Evolutionary conservation across 371 early-diverging fungal species (phyloP).

Genomic region (Furculomyces boomerangus): DNA sequence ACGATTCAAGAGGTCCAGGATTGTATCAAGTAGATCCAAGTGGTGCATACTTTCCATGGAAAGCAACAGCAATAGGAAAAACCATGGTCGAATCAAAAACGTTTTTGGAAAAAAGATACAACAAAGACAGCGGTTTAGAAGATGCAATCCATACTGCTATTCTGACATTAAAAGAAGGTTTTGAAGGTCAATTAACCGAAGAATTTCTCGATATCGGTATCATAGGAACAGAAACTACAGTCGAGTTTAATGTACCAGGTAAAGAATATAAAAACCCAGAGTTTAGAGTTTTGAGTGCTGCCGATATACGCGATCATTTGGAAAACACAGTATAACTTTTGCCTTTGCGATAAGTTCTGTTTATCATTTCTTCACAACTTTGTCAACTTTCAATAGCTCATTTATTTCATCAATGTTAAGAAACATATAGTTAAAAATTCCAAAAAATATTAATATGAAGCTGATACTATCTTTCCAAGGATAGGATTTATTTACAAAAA

Average conservation of each 20-base stretch:
- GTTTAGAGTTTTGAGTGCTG: constrained; percentile 44
- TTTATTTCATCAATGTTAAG: no score
- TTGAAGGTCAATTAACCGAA: constrained; percentile 91
- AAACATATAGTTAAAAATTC: no score
- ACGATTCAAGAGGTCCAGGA: constrained; percentile 73
- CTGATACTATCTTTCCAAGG: no score
- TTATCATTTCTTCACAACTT: no score
- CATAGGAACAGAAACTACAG: constrained; percentile 39
- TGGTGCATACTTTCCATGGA: constrained; percentile 96
- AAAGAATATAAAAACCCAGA: constrained; percentile 35
- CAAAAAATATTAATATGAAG: no score
- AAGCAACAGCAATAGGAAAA: constrained; percentile 96
- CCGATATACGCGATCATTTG: constrained; percentile 38
- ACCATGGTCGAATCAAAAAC: constrained; percentile 97
- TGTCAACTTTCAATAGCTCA: no score
- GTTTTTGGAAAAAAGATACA: constrained; percentile 89
- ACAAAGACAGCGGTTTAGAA: constrained; percentile 86
- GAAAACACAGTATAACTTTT: constrained; percentile 25
- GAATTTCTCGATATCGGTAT: constrained; percentile 89
- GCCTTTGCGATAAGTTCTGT: background rate
- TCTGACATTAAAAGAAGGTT: constrained; percentile 93
- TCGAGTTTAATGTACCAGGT: constrained; percentile 31
- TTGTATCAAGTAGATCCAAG: constrained; percentile 98
- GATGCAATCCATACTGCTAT: constrained; percentile 97
- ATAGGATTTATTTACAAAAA: no score